Evolutionary conservation across 495 filamentous ascomycete species (phyloP).

Genomic region (Talaromyces ruber): DNA sequence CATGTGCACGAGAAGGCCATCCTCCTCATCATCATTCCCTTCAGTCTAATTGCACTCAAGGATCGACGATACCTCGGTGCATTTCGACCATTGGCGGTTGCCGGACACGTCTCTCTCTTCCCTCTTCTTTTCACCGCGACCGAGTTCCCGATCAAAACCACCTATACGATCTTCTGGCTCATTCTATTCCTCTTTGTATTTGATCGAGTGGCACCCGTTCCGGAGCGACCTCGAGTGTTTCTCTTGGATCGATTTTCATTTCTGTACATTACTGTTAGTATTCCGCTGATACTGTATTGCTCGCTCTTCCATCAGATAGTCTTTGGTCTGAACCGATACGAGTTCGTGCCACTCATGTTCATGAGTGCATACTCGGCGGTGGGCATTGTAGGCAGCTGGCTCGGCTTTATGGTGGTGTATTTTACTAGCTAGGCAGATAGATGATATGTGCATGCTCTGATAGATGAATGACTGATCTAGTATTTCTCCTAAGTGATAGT

Average conservation of each 20-base stretch:
- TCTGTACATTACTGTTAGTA: slow-evolving; percentile 76
- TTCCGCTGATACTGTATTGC: slow-evolving; percentile 84
- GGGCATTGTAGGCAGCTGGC: slow-evolving; percentile 94
- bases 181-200: slow-evolving; percentile 78
- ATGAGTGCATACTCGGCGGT: slow-evolving; percentile 91
- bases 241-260: slow-evolving; percentile 85
- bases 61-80: slow-evolving; percentile 88
- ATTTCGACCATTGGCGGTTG: slow-evolving; percentile 84
- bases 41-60: slow-evolving; percentile 86
- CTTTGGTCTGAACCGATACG: slow-evolving; percentile 67
- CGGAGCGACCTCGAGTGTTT: slow-evolving; percentile 65
- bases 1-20: slow-evolving; percentile 98
- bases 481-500: no score
- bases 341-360: slow-evolving; percentile 95
- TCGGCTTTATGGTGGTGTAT: slow-evolving; percentile 91
- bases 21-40: slow-evolving; percentile 88
- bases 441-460: not conserved
- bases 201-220: slow-evolving; percentile 77
- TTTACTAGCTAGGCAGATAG: slow-evolving; percentile 53
- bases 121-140: slow-evolving; percentile 85
- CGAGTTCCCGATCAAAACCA: slow-evolving; percentile 87
- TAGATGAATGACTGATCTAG: no score
- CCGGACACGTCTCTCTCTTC: slow-evolving; percentile 91
- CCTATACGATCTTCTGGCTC: slow-evolving; percentile 91
- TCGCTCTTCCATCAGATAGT: slow-evolving; percentile 72